Percentiles rank a stretch among this genome's conserved stretches.
Conservation (phyloP, 2,329 filamentous ascomycete species). For the Ophiostoma ulmi region DNA sequence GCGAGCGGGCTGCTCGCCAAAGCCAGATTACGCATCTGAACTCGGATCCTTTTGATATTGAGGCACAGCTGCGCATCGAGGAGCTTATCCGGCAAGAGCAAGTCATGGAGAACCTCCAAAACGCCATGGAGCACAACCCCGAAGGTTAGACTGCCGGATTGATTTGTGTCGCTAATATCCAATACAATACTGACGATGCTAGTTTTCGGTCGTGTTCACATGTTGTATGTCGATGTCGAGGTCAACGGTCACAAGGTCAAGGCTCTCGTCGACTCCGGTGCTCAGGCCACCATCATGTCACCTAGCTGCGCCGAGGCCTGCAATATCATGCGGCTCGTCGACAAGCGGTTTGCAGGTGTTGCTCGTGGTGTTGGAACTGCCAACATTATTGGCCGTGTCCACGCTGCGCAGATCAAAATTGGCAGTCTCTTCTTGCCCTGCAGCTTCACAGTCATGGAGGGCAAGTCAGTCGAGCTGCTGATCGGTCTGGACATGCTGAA, state of each 20-base stretch:
- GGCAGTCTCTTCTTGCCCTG: conserved; percentile 81
- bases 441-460: conserved; percentile 99
- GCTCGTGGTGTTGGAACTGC: conserved; percentile 92
- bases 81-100: conserved; percentile 95
- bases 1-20: conserved; percentile 70
- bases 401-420: conserved; percentile 92
- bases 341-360: conserved; percentile 85
- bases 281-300: conserved; percentile 98
- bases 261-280: conserved; percentile 93
- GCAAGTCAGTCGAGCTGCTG: conserved; percentile 89
- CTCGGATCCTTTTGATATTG: conserved; percentile 88
- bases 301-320: conserved; percentile 85
- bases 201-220: conserved; percentile 93
- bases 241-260: conserved; percentile 92
- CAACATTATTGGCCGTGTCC: conserved; percentile 88
- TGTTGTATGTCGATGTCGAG: conserved; percentile 93
- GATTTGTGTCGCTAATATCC: too few relatives aligned
- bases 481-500: conserved; percentile 96
- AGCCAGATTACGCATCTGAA: conserved; percentile 81
- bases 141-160: conserved; percentile 60
- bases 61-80: conserved; percentile 86
- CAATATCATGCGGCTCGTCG: conserved; percentile 92
- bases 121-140: conserved; percentile 94
- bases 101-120: conserved; percentile 92
- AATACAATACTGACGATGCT: conserved; percentile 6